Conservation (phyloP, 495 filamentous ascomycete species). For the Diplogelasinospora grovesii region DNA sequence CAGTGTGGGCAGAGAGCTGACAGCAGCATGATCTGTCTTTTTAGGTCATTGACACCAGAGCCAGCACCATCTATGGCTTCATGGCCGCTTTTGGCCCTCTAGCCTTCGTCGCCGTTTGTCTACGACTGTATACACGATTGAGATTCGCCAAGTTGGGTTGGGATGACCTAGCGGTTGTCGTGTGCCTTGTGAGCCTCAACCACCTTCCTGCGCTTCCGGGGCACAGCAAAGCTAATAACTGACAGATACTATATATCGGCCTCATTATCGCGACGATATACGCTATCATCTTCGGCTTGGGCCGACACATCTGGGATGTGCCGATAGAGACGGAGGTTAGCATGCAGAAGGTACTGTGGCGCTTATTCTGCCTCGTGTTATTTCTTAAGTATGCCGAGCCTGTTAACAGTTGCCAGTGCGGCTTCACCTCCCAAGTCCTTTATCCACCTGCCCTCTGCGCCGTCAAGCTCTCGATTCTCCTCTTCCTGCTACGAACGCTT, state of each 20-base stretch:
- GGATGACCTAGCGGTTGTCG: not conserved
- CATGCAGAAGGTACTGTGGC: slow-evolving; percentile 4
- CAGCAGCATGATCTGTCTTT: not conserved
- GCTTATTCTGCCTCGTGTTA: no score
- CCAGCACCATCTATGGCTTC: slow-evolving; percentile 3
- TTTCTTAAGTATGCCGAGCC: no score
- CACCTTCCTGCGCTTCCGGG: not conserved
- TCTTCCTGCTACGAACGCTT: slow-evolving; percentile 2
- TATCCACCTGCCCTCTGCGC: slow-evolving; percentile 2
- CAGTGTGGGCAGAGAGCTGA: not conserved
- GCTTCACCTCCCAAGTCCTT: slow-evolving; percentile 4
- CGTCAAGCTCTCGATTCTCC: slow-evolving; percentile 3
- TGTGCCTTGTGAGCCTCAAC: not conserved
- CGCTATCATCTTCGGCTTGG: slow-evolving; percentile 2
- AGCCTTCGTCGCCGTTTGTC: not conserved
- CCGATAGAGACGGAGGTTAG: slow-evolving; percentile 1
- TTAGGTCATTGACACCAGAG: not conserved
- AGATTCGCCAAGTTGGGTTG: not conserved
- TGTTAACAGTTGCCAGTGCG: not conserved
- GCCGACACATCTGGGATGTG: slow-evolving; percentile 3
- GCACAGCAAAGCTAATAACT: not conserved
- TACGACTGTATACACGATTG: slow-evolving; percentile 1
- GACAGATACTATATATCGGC: slow-evolving; percentile 1
- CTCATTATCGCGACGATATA: slow-evolving; percentile 1
- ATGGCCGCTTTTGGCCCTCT: slow-evolving; percentile 5